phyloP scores from a whole-genome alignment of 2,329 filamentous ascomycete genomes.

The Colletotrichum abscissum region DNA sequence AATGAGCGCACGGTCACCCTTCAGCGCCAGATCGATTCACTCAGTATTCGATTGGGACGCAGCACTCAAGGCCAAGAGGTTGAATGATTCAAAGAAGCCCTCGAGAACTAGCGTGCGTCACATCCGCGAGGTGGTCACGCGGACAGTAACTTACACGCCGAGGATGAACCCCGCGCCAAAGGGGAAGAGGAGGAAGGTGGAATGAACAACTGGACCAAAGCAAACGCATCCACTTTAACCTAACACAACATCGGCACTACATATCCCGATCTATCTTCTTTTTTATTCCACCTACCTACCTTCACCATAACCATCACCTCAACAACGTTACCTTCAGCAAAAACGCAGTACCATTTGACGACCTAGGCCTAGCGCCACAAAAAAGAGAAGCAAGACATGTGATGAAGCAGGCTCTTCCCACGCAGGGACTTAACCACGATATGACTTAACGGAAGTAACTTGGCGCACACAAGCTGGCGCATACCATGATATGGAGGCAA shows the following conservation, averaged over 20 bases:
- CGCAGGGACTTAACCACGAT: conserved; percentile 20
- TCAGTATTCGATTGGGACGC: conserved; percentile 85
- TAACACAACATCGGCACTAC: neutral
- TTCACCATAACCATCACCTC: conserved; percentile 4
- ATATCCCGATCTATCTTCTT: conserved; percentile 25
- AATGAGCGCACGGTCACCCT: conserved; percentile 79
- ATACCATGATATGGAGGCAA: conserved; percentile 15
- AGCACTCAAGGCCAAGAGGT: conserved; percentile 74
- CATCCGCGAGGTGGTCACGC: conserved; percentile 91
- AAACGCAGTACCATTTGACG: conserved; percentile 9
- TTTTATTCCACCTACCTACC: neutral
- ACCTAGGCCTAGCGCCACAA: conserved; percentile 25
- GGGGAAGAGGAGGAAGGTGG: conserved; percentile 87
- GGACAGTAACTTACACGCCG: conserved; percentile 91
- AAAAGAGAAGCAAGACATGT: conserved; percentile 23
- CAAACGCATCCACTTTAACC: conserved; percentile 5
- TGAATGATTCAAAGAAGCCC: conserved; percentile 67
- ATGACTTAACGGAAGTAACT: conserved; percentile 34
- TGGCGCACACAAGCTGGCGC: conserved; percentile 22
- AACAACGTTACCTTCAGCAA: neutral
- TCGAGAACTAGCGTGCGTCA: conserved; percentile 73
- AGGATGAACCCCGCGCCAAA: conserved; percentile 90
- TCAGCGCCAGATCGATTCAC: conserved; percentile 71
- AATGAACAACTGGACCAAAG: conserved; percentile 43
- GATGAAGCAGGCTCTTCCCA: conserved; percentile 37